Conservation (phyloP, 164 flowering plant species). For the Akebia trifoliata region DNA sequence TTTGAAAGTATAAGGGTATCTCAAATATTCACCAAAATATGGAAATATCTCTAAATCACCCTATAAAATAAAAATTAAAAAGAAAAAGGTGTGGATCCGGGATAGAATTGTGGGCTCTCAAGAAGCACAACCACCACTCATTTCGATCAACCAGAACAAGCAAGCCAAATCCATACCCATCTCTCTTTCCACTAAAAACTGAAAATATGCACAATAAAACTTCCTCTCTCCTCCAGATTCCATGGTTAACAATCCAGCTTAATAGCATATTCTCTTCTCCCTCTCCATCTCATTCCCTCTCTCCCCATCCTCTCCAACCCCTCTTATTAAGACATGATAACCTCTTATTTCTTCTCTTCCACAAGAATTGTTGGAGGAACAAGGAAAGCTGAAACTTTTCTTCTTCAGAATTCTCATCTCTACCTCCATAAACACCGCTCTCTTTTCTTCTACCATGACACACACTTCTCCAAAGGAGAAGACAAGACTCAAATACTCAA, state of each 20-base stretch:
- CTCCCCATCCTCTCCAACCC: neutral
- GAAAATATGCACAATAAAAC: constrained; percentile 14
- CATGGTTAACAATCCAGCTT: constrained; percentile 41
- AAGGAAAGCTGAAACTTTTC: constrained; percentile 10
- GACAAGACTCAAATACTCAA: constrained; percentile 1
- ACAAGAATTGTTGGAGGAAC: constrained; percentile 26
- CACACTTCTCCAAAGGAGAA: constrained; percentile 5
- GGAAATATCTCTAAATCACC: no score
- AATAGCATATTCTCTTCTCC: constrained; percentile 18
- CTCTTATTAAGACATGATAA: constrained; percentile 34
- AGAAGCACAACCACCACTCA: constrained; percentile 34
- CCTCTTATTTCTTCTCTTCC: constrained; percentile 41
- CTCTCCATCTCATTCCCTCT: neutral
- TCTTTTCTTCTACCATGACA: constrained; percentile 13
- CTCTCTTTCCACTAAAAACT: constrained; percentile 12
- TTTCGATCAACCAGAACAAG: constrained; percentile 24
- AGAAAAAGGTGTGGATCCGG: neutral
- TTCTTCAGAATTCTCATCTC: constrained; percentile 19
- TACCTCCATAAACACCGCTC: constrained; percentile 20
- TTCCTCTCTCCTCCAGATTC: constrained; percentile 18
- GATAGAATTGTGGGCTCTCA: constrained; percentile 3
- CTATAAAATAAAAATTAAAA: no score
- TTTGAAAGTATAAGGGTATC: no score
- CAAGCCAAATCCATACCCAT: constrained; percentile 24
- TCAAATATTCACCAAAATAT: no score